Percentiles rank a stretch among this genome's conserved stretches.
Evolutionary conservation across 1,139 yeast genomes (phyloP).

Genomic region (Pichia sp.): DNA sequence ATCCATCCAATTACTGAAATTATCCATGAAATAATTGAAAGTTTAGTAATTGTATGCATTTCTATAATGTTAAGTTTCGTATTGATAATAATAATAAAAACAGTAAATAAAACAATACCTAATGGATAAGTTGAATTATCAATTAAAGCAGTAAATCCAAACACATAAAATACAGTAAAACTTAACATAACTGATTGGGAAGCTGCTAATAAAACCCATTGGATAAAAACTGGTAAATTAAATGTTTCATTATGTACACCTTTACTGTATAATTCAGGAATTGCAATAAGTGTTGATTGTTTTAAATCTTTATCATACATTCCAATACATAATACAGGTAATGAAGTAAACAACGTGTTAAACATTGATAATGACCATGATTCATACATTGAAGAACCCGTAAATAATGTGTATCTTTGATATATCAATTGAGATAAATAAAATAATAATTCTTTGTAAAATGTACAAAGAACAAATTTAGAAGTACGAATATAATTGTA

Average conservation of each 20-base stretch:
- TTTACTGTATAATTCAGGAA: conserved; percentile 79
- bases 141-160: conserved; percentile 59
- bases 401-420: conserved; percentile 81
- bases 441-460: conserved; percentile 87
- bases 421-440: conserved; percentile 83
- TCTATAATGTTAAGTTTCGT: conserved; percentile 76
- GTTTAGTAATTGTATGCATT: conserved; percentile 72
- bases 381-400: conserved; percentile 91
- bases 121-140: conserved; percentile 80
- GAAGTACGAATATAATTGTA: conserved; percentile 90
- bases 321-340: conserved; percentile 91
- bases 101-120: conserved; percentile 70
- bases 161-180: conserved; percentile 57
- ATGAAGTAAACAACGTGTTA: conserved; percentile 88
- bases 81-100: conserved; percentile 65
- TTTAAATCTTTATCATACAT: conserved; percentile 88
- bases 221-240: conserved; percentile 58
- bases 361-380: conserved; percentile 97
- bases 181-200: conserved; percentile 66
- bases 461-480: conserved; percentile 87
- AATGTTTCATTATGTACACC: conserved; percentile 78
- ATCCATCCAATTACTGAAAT: conserved; percentile 86
- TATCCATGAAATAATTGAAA: conserved; percentile 61
- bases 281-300: conserved; percentile 82
- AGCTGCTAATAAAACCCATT: conserved; percentile 79